These are phyloP conservation scores for Gonapodya prolifera DNA, from an alignment of 192 early-diverging fungal species.

Conservation along the genomic window DNA sequence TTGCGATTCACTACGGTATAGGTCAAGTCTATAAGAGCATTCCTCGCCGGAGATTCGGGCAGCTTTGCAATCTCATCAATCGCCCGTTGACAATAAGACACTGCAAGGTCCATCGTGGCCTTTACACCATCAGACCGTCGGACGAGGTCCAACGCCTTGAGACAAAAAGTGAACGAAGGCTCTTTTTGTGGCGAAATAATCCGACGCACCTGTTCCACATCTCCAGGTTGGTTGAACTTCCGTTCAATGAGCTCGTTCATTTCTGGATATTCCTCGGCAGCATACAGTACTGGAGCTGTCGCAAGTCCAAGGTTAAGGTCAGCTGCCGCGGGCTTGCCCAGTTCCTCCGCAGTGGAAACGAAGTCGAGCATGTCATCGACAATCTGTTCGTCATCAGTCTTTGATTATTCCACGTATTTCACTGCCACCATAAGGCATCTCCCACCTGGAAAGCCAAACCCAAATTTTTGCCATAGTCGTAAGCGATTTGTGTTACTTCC, in stretches of 20 bases:
- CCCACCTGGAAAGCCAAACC: slow-evolving; percentile 89
- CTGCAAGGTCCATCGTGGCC: slow-evolving; percentile 61
- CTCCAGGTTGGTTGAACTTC: slow-evolving; percentile 63
- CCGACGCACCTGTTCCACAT: slow-evolving; percentile 49
- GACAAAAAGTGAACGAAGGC: slow-evolving; percentile 1
- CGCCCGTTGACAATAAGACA: slow-evolving; percentile 61
- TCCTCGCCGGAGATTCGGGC: slow-evolving; percentile 58
- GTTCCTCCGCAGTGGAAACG: slow-evolving; percentile 49
- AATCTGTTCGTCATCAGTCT: no score
- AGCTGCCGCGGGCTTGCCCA: slow-evolving; percentile 87
- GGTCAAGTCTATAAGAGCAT: slow-evolving; percentile 68
- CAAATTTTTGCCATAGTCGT: slow-evolving; percentile 75
- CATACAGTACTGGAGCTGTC: slow-evolving; percentile 87
- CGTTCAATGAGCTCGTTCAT: slow-evolving; percentile 74
- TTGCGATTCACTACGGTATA: slow-evolving; percentile 68
- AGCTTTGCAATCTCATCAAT: slow-evolving; percentile 50
- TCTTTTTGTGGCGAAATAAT: neutral
- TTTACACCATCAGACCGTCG: slow-evolving; percentile 64
- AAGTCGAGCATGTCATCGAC: slow-evolving; percentile 92
- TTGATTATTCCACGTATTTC: no score
- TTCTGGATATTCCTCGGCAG: slow-evolving; percentile 76
- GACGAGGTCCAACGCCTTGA: slow-evolving; percentile 62
- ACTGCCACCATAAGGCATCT: no score
- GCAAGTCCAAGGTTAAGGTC: slow-evolving; percentile 82
- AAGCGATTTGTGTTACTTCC: slow-evolving; percentile 64